Evolutionary conservation across 495 filamentous ascomycete genomes (phyloP).

Genomic region (Lasiosphaeria ovina): DNA sequence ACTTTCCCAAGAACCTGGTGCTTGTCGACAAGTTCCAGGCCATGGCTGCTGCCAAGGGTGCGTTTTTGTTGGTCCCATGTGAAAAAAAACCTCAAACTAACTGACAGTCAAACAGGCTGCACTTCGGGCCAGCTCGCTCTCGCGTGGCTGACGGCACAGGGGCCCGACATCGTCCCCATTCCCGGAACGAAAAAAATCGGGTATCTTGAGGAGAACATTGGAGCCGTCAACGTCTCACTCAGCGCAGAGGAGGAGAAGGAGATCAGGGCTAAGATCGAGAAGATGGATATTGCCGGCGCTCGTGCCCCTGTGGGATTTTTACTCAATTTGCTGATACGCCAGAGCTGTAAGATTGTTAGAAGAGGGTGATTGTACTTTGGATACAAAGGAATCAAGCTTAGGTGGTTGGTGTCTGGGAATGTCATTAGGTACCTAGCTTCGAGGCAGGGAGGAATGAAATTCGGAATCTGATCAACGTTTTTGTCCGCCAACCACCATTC

Average conservation of each 20-base stretch:
- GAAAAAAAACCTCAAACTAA: too few relatives aligned
- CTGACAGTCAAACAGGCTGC: constrained; percentile 26
- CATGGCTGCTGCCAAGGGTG: constrained; percentile 49
- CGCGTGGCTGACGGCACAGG: constrained; percentile 53
- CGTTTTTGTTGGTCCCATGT: not conserved
- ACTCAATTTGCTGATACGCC: constrained; percentile 3
- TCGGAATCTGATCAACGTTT: too few relatives aligned
- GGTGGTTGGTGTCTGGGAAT: too few relatives aligned
- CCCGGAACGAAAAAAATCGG: constrained; percentile 55
- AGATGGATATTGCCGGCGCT: not conserved
- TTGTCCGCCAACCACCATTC: too few relatives aligned
- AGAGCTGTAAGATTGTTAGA: not conserved
- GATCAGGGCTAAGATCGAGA: constrained; percentile 27
- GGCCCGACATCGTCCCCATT: constrained; percentile 54
- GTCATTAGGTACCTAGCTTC: too few relatives aligned
- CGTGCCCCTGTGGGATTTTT: constrained; percentile 1
- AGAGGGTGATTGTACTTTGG: not conserved
- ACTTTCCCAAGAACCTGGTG: constrained; percentile 70
- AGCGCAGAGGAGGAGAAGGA: constrained; percentile 49
- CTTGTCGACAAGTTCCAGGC: constrained; percentile 64
- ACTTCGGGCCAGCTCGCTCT: constrained; percentile 60
- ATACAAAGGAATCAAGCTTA: too few relatives aligned
- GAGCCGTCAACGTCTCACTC: constrained; percentile 43
- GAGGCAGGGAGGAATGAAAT: too few relatives aligned
- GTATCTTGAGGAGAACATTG: constrained; percentile 58